A percentile compares a stretch with the other conserved stretches of the same genome.
These are phyloP conservation scores for Xanthoparmelia taractica DNA, from an alignment of 495 filamentous ascomycete genomes.

Conservation along the genomic window DNA sequence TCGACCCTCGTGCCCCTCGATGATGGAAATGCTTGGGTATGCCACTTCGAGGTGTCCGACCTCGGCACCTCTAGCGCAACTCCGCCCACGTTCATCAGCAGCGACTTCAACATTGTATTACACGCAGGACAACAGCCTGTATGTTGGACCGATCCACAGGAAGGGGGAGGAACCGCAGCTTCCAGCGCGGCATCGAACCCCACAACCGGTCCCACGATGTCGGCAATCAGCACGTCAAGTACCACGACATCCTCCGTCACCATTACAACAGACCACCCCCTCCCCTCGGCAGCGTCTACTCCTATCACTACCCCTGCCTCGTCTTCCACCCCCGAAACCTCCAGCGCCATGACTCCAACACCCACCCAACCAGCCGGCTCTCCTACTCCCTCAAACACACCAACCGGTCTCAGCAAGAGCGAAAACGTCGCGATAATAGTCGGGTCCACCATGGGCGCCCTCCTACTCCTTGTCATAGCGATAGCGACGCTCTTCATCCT, in stretches of 20 bases:
- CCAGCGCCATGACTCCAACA: not conserved
- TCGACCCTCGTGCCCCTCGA: not conserved
- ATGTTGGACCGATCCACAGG: not conserved
- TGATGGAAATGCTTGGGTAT: not conserved
- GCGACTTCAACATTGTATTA: not conserved
- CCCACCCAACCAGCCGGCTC: not conserved
- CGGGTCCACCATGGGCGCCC: not conserved
- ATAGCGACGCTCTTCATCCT: not conserved
- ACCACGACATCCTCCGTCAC: not conserved
- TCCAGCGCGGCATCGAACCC: not conserved
- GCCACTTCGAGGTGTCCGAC: constrained; percentile 5
- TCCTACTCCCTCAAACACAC: not conserved
- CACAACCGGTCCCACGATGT: not conserved
- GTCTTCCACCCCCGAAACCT: not conserved
- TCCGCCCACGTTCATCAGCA: constrained; percentile 1
- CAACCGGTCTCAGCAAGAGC: constrained; percentile 3
- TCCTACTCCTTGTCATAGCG: not conserved
- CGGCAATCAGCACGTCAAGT: not conserved
- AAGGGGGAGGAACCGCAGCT: not conserved
- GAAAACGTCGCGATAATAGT: not conserved
- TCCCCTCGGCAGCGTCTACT: not conserved
- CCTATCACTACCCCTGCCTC: not conserved
- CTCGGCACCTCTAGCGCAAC: not conserved
- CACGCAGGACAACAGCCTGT: not conserved
- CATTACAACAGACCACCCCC: not conserved